phyloP scores from a whole-genome alignment of 331 rosid genomes.

The Arachis monticola region DNA sequence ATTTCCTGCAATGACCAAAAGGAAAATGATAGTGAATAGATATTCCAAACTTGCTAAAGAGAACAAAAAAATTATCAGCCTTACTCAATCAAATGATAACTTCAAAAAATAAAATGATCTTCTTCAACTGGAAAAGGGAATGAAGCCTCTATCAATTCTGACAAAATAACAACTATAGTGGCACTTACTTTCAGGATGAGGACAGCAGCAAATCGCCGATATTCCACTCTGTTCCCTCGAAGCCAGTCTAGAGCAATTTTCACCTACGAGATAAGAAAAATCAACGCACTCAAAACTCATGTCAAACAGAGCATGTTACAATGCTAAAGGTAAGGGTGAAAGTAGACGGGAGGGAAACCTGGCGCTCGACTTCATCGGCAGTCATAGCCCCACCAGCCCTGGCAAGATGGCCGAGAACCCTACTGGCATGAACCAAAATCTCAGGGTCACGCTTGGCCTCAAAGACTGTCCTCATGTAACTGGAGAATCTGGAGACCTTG shows the following conservation, averaged over 20 bases:
- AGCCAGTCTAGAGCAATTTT: constrained; percentile 92
- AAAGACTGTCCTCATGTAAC: constrained; percentile 80
- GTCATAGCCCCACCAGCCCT: constrained; percentile 99
- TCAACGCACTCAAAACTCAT: constrained; percentile 29
- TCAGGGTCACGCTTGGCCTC: constrained; percentile 92
- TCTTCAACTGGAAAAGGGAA: constrained; percentile 5
- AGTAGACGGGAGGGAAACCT: constrained; percentile 48
- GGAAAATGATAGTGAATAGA: constrained; percentile 9
- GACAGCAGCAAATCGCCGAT: constrained; percentile 94
- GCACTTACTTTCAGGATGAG: constrained; percentile 86
- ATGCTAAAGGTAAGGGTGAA: not conserved
- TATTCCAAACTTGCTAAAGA: constrained; percentile 12
- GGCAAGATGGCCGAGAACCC: constrained; percentile 93
- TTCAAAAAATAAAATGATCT: constrained; percentile 3
- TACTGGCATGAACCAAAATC: constrained; percentile 85
- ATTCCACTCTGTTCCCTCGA: constrained; percentile 84
- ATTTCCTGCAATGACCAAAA: constrained; percentile 71
- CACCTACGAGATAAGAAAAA: constrained; percentile 52
- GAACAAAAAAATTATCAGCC: constrained; percentile 16
- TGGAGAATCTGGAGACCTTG: constrained; percentile 85
- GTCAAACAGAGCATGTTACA: not conserved
- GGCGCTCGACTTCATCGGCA: constrained; percentile 95
- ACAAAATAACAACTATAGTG: constrained; percentile 1
- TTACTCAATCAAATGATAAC: not conserved
- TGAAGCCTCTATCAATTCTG: constrained; percentile 10